Evolutionary conservation across 176 grass and related monocot genomes (phyloP), one percentile per base, ranked within the genome.

Genomic region (Aegilops speltoides): DNA sequence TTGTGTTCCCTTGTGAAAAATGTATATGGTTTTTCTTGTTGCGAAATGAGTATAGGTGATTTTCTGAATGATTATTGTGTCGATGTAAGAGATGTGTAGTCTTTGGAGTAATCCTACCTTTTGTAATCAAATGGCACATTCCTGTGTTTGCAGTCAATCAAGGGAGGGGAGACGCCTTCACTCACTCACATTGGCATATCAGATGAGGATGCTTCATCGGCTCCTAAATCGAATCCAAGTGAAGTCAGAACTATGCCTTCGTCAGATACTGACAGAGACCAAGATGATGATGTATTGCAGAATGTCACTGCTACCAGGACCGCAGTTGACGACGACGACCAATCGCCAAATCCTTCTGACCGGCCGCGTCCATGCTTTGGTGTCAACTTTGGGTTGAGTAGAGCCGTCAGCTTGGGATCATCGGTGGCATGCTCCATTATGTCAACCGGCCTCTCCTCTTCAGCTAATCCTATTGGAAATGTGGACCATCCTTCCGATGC

Each of bases 401-500:
- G 94, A 93, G 92, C 94, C 24, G 87, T 91, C 77, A 96, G 94
- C 76, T 87, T 99, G 77, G 97, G 97, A 57, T 97, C 97, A 67
- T 93, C 92, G 1, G 85, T 77, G 25, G 79, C 94, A 16, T 88
- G 81, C 72, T 90, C 92, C 73, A 63, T 99, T 65, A 87, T 94
- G 82, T 94, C 92, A 65, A 81, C 81, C 10, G 73, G 73, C 76
- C 72, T 86, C 25, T 67, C 91, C 15, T 26, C 89, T 93, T 83
- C 93, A 57, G 76, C 89, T 23, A 79, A 64, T 88, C 81, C 85
- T 87, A 83, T 13, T 65, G 91, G 54, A 82, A 48, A 85, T 52
- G 25, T 71, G 67, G 72, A 82, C 46, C 60, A 10, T 40, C 73
- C 83, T 89, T 80, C 50, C 45, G 77, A 89, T 79, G 80, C 68